A percentile compares a stretch with the other conserved stretches of the same genome.
Conservation (phyloP, 257 asterid species). For the Nicotiana knightiana region DNA sequence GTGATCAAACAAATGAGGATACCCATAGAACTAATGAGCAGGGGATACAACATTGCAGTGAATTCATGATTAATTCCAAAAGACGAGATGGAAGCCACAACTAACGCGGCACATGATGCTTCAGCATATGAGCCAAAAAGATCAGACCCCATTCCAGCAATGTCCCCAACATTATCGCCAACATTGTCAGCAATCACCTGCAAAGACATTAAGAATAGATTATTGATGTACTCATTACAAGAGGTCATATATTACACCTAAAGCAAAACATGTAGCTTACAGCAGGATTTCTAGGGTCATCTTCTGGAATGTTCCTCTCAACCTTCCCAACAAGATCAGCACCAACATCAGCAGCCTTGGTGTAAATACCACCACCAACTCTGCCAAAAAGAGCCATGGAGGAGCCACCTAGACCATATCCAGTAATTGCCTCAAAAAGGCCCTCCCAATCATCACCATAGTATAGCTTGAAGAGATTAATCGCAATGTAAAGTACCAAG, state of each 20-base stretch:
- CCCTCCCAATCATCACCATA: constrained; percentile 97
- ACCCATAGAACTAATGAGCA: constrained; percentile 22
- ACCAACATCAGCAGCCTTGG: constrained; percentile 60
- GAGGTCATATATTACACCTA: neutral
- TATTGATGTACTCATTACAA: neutral
- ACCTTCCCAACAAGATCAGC: constrained; percentile 55
- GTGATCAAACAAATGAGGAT: constrained; percentile 20
- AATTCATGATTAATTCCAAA: constrained; percentile 28
- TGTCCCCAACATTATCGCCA: constrained; percentile 25
- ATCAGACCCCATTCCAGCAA: constrained; percentile 45
- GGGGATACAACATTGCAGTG: constrained; percentile 19
- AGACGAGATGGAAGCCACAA: constrained; percentile 47
- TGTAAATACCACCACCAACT: constrained; percentile 93
- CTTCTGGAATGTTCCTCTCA: constrained; percentile 52
- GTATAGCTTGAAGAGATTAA: constrained; percentile 78
- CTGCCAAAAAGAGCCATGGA: constrained; percentile 63
- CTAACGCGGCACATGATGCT: constrained; percentile 46
- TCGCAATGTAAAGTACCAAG: constrained; percentile 66
- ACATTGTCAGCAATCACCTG: constrained; percentile 25
- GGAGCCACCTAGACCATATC: constrained; percentile 94
- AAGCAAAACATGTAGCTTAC: constrained; percentile 18
- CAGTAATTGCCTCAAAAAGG: constrained; percentile 85
- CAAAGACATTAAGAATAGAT: neutral
- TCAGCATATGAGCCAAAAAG: constrained; percentile 51
- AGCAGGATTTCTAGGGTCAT: constrained; percentile 50